A percentile compares a stretch with the other conserved stretches of the same genome.
Conservation (phyloP, 768 basidiomycete genomes). For the Royoungia palumana region DNA sequence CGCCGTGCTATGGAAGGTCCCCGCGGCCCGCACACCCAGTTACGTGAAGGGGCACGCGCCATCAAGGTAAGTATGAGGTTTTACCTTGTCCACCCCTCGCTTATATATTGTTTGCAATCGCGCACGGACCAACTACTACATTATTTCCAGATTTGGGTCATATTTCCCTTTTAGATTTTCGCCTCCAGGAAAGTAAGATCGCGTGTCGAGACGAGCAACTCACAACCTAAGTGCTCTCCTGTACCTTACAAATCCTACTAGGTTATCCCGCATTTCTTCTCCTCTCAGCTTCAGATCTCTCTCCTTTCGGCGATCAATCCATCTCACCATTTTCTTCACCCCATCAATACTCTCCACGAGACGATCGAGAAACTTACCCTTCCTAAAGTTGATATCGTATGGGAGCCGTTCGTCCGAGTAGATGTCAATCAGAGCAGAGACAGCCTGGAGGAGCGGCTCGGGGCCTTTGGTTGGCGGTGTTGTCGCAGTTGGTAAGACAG, state of each 20-base stretch:
- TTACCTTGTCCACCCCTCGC: not conserved
- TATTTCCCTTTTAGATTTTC: not conserved
- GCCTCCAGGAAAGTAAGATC: no score
- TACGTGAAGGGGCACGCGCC: slow-evolving; percentile 49
- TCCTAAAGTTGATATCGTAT: slow-evolving; percentile 79
- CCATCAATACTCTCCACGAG: slow-evolving; percentile 60
- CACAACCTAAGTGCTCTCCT: slow-evolving; percentile 44
- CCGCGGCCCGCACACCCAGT: slow-evolving; percentile 51
- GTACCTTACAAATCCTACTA: slow-evolving; percentile 75
- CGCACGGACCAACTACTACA: slow-evolving; percentile 29
- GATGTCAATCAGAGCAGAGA: slow-evolving; percentile 86
- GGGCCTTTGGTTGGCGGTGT: slow-evolving; percentile 44
- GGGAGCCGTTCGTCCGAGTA: slow-evolving; percentile 83
- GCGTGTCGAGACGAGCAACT: no score
- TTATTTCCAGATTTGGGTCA: not conserved
- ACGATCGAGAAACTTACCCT: slow-evolving; percentile 52
- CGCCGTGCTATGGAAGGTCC: slow-evolving; percentile 66
- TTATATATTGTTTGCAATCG: slow-evolving; percentile 29
- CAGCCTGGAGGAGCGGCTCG: slow-evolving; percentile 73
- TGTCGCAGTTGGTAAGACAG: slow-evolving; percentile 47
- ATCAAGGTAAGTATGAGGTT: slow-evolving; percentile 58
- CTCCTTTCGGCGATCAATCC: slow-evolving; percentile 64
- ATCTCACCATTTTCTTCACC: slow-evolving; percentile 57
- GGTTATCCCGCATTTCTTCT: slow-evolving; percentile 74
- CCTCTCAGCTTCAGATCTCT: slow-evolving; percentile 63